These are phyloP conservation scores for Ramularia collo-cygni DNA, from an alignment of 2,329 filamentous ascomycete species.

Conservation along the genomic window DNA sequence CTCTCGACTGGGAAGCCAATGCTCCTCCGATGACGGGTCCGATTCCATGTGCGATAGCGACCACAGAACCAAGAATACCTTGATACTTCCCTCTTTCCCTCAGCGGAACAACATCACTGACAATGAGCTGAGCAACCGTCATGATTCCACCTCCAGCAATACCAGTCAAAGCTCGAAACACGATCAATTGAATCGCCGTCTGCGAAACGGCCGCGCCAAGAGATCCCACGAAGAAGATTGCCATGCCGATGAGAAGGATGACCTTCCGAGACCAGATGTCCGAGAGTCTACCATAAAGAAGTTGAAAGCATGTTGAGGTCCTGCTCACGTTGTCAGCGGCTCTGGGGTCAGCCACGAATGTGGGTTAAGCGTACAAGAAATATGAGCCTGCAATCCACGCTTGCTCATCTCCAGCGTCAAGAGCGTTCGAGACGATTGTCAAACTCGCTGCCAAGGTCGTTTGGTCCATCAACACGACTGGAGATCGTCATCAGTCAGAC, in stretches of 20 bases:
- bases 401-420: conserved; percentile 44
- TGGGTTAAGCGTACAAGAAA: conserved; percentile 37
- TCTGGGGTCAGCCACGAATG: background rate
- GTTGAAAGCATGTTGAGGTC: conserved; percentile 40
- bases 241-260: conserved; percentile 53
- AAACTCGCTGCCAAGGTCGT: conserved; percentile 51
- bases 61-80: conserved; percentile 20
- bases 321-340: conserved; percentile 23
- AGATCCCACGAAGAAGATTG: conserved; percentile 48
- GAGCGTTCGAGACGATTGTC: conserved; percentile 47
- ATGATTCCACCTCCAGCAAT: conserved; percentile 40
- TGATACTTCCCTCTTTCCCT: conserved; percentile 23
- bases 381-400: conserved; percentile 52
- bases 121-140: conserved; percentile 26
- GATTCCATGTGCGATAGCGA: conserved; percentile 34
- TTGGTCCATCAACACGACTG: conserved; percentile 45
- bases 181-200: conserved; percentile 39
- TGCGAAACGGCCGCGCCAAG: conserved; percentile 16
- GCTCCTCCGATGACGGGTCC: conserved; percentile 42
- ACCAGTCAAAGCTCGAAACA: conserved; percentile 51
- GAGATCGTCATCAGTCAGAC: too few species aligned
- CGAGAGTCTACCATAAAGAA: conserved; percentile 57
- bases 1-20: conserved; percentile 17
- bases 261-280: conserved; percentile 63
- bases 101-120: conserved; percentile 25